Percentiles rank a stretch among this genome's conserved stretches.
Evolutionary conservation across 2,329 filamentous ascomycete genomes (phyloP).

Genomic region (Mycogone perniciosa): DNA sequence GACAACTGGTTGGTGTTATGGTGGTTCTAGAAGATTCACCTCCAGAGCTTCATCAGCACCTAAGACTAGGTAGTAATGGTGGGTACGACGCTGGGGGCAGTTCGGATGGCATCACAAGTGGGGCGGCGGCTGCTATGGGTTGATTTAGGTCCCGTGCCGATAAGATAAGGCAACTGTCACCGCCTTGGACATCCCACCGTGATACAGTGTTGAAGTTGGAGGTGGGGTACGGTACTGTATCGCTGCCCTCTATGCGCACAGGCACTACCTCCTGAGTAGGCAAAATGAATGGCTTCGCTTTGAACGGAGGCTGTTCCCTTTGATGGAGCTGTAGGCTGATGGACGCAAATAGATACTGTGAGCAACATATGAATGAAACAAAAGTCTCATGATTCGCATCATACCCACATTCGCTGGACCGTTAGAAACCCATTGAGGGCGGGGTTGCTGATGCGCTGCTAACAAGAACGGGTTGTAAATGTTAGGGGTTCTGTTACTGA

Average conservation of each 20-base stretch:
- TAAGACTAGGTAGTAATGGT: not conserved
- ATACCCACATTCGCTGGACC: not conserved
- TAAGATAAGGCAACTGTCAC: conserved; percentile 14
- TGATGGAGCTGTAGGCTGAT: no score
- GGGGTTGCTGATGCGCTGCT: not conserved
- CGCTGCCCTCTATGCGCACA: not conserved
- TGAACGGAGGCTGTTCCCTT: no score
- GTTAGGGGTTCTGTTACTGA: not conserved
- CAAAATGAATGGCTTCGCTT: no score
- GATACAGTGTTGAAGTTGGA: conserved; percentile 1
- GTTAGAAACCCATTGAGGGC: not conserved
- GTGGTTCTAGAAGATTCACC: conserved; percentile 15
- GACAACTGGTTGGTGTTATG: conserved; percentile 1
- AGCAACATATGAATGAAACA: no score
- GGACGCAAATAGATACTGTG: no score
- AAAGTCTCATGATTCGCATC: no score
- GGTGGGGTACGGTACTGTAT: not conserved
- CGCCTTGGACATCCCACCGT: conserved; percentile 11
- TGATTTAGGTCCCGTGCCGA: conserved; percentile 12
- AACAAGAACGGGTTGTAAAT: not conserved
- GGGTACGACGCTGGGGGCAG: not conserved
- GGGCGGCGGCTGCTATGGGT: not conserved
- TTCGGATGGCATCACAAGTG: conserved; percentile 12
- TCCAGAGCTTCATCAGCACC: conserved; percentile 10
- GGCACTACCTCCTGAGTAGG: not conserved